These are phyloP conservation scores for Anisodus tanguticus DNA, from an alignment of 257 asterid species.

Conservation along the genomic window DNA sequence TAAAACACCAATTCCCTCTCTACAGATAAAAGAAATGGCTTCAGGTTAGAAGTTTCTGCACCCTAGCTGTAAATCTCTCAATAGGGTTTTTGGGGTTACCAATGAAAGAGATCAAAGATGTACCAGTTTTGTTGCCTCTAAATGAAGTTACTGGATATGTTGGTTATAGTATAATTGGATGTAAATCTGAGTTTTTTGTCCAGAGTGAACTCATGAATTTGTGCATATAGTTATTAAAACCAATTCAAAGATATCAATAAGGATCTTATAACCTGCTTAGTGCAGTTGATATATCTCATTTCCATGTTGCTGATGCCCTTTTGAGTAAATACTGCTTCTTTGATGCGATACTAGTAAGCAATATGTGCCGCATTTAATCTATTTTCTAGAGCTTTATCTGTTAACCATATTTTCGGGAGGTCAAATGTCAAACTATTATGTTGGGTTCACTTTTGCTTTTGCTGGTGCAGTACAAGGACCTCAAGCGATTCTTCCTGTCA, in stretches of 20 bases:
- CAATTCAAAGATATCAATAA: not conserved
- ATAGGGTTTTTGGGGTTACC: not conserved
- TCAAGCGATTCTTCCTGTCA: constrained; percentile 76
- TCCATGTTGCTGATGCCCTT: not conserved
- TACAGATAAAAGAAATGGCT: not conserved
- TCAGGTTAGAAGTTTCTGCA: not conserved
- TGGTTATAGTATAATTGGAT: not conserved
- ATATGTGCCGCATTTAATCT: constrained; percentile 2
- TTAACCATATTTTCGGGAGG: not conserved
- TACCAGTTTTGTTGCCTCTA: not conserved
- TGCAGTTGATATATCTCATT: not conserved
- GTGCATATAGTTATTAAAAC: not conserved
- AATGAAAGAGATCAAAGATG: not conserved
- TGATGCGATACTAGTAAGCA: not conserved
- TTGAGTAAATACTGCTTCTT: not conserved
- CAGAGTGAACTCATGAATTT: not conserved
- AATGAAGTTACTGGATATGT: not conserved
- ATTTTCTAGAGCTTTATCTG: not conserved
- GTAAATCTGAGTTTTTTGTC: not conserved
- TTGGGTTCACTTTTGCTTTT: constrained; percentile 29
- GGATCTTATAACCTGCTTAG: not conserved
- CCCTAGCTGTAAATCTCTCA: not conserved
- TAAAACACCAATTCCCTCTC: not conserved
- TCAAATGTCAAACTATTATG: not conserved
- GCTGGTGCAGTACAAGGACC: constrained; percentile 71